Conservation (phyloP, 495 filamentous ascomycete species). For the Penicillium atrosanguineum region DNA sequence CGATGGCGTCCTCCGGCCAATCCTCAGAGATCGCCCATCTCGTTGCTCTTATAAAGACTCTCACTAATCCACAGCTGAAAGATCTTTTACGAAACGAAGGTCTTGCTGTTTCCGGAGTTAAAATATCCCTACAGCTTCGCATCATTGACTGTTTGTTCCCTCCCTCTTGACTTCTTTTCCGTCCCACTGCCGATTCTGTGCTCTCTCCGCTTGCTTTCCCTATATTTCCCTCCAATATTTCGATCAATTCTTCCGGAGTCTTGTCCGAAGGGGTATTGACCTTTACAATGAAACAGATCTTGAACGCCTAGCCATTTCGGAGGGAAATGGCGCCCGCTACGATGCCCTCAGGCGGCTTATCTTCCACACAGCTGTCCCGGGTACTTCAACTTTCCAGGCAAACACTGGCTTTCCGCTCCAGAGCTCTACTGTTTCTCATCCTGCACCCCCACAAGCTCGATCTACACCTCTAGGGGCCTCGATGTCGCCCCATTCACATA, state of each 20-base stretch:
- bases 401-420: constrained; percentile 28
- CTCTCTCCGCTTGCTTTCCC: background rate
- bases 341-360: constrained; percentile 34
- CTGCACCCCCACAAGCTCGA: constrained; percentile 27
- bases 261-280: constrained; percentile 3
- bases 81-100: constrained; percentile 67
- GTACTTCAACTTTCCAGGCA: constrained; percentile 21
- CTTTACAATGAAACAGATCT: constrained; percentile 25
- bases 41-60: constrained; percentile 49
- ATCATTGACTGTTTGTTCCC: constrained; percentile 69
- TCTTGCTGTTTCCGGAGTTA: constrained; percentile 73
- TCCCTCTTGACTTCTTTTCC: constrained; percentile 13
- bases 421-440: constrained; percentile 19
- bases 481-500: constrained; percentile 35
- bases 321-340: constrained; percentile 31
- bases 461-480: constrained; percentile 23
- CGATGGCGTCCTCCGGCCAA: constrained; percentile 49
- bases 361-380: constrained; percentile 31
- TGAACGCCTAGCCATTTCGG: constrained; percentile 32
- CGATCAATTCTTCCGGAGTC: background rate
- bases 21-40: constrained; percentile 37
- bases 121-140: constrained; percentile 72
- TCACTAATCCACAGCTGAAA: constrained; percentile 72
- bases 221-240: background rate
- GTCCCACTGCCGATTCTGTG: background rate